Conservation (phyloP, 805 yeast genomes). For the Metschnikowia reukaufii region DNA sequence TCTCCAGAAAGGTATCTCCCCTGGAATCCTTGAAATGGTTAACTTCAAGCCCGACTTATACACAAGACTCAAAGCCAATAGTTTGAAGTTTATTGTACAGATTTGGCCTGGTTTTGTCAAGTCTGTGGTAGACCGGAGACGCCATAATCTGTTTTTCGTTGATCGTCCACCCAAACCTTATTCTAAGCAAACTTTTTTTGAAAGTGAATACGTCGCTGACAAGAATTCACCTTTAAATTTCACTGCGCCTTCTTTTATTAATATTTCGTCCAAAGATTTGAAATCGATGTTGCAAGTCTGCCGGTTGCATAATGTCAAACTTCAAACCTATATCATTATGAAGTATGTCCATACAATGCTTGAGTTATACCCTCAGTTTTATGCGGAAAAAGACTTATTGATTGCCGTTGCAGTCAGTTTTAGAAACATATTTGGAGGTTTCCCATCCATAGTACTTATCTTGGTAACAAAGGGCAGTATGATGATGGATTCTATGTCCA, state of each 20-base stretch:
- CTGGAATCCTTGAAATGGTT: slow-evolving; percentile 1
- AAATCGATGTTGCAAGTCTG: slow-evolving; percentile 1
- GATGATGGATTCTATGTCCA: slow-evolving; percentile 7
- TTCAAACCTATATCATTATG: slow-evolving; percentile 2
- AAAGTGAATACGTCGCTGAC: slow-evolving; percentile 1
- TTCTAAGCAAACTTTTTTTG: slow-evolving; percentile 2
- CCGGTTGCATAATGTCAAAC: slow-evolving; percentile 3
- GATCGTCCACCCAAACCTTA: slow-evolving; percentile 1
- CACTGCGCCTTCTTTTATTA: neutral
- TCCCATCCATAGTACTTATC: slow-evolving; percentile 4
- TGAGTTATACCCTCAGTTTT: slow-evolving; percentile 4
- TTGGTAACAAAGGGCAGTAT: neutral
- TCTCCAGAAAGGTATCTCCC: slow-evolving; percentile 3
- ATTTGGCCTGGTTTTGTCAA: slow-evolving; percentile 3
- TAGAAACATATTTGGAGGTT: slow-evolving; percentile 1
- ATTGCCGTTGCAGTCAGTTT: slow-evolving; percentile 6
- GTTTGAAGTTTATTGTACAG: neutral
- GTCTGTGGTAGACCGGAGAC: slow-evolving; percentile 1
- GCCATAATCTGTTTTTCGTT: slow-evolving; percentile 6
- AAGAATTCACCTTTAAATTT: slow-evolving; percentile 6
- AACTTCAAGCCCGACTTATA: slow-evolving; percentile 3
- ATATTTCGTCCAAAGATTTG: neutral
- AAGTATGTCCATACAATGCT: slow-evolving; percentile 5
- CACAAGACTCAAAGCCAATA: neutral
- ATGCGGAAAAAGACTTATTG: slow-evolving; percentile 3